Conservation (phyloP, 2,329 filamentous ascomycete species). For the Sarocladium strictum region DNA sequence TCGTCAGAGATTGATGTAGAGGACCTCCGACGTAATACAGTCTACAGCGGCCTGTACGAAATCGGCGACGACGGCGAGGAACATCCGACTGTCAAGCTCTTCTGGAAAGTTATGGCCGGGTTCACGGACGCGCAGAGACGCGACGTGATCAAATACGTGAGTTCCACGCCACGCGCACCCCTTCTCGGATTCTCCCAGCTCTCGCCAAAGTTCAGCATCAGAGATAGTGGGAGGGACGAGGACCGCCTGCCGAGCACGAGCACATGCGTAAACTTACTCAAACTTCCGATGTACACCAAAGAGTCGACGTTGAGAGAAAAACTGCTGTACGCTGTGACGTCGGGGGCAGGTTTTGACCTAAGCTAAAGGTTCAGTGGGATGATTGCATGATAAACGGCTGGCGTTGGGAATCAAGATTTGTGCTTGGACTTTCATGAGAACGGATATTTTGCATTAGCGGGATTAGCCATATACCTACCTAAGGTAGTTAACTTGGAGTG, state of each 20-base stretch:
- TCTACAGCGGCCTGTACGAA: slow-evolving; percentile 81
- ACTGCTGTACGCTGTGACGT: slow-evolving; percentile 81
- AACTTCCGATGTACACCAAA: slow-evolving; percentile 75
- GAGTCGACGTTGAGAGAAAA: slow-evolving; percentile 66
- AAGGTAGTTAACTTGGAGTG: too few relatives aligned
- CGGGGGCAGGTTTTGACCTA: slow-evolving; percentile 88
- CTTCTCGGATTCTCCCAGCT: slow-evolving; percentile 83
- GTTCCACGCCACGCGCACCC: slow-evolving; percentile 84
- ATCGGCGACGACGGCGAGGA: slow-evolving; percentile 86
- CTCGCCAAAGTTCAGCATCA: slow-evolving; percentile 80
- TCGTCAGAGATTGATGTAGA: slow-evolving; percentile 79
- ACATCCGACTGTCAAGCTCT: slow-evolving; percentile 77
- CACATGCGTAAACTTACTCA: slow-evolving; percentile 92
- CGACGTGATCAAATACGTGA: slow-evolving; percentile 92
- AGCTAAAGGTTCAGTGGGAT: slow-evolving; percentile 33
- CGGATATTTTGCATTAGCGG: background rate
- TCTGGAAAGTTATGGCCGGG: slow-evolving; percentile 82
- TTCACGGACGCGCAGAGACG: slow-evolving; percentile 72
- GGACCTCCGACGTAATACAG: slow-evolving; percentile 77
- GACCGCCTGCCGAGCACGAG: slow-evolving; percentile 89
- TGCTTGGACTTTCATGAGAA: background rate
- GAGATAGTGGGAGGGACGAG: slow-evolving; percentile 55
- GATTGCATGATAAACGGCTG: background rate
- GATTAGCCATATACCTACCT: background rate
- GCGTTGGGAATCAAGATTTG: background rate